A percentile compares a stretch with the other conserved stretches of the same genome.
phyloP scores from a whole-genome alignment of 2,329 filamentous ascomycete genomes.

The Botrytis aclada region DNA sequence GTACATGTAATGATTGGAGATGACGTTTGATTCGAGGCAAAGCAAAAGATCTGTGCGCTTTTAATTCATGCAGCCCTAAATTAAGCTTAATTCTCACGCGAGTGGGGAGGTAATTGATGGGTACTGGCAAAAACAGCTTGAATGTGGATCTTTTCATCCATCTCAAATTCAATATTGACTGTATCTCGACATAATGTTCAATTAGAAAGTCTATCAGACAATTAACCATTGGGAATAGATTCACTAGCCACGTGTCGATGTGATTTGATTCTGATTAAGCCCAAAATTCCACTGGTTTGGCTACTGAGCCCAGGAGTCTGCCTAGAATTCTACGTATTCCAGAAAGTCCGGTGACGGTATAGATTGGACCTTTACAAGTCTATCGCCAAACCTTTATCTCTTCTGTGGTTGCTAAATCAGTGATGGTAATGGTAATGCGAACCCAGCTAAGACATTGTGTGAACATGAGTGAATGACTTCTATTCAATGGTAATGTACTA shows the following conservation, averaged over 20 bases:
- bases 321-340: background rate
- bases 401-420: no score
- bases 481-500: no score
- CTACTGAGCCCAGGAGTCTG: background rate
- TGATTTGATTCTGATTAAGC: background rate
- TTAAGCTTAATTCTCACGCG: background rate
- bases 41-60: background rate
- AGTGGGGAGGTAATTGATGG: background rate
- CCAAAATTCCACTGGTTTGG: background rate
- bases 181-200: background rate
- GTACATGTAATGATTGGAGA: background rate
- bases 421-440: background rate
- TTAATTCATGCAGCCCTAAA: background rate
- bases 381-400: no score
- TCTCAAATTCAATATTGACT: background rate
- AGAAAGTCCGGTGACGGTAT: background rate
- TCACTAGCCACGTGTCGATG: background rate
- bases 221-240: background rate
- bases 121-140: background rate
- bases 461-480: no score
- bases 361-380: background rate
- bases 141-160: background rate
- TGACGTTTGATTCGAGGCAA: background rate
- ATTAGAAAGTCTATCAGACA: background rate
- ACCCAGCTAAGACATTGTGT: no score